Evolutionary conservation across 2,329 filamentous ascomycete species (phyloP).

Genomic region (Colletotrichum cuscutae): DNA sequence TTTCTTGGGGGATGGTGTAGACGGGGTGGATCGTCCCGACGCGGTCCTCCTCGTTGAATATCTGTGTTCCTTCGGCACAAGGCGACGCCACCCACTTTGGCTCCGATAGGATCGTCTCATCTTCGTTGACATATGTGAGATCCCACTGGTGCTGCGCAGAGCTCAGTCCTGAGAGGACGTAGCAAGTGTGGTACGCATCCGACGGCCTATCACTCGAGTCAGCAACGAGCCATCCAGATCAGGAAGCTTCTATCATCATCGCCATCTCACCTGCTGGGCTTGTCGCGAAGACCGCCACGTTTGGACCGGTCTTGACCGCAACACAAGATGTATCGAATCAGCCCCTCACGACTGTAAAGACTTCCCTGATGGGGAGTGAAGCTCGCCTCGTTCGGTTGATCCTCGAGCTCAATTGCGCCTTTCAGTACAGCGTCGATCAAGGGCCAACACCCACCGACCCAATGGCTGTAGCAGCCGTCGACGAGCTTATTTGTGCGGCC

Average conservation of each 20-base stretch:
- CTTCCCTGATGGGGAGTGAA: constrained; percentile 45
- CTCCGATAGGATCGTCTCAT: constrained; percentile 46
- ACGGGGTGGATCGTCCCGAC: constrained; percentile 82
- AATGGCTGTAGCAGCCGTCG: constrained; percentile 98
- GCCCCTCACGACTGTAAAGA: constrained; percentile 83
- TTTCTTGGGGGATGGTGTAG: constrained; percentile 81
- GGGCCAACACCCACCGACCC: constrained; percentile 96
- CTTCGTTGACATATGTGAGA: constrained; percentile 45
- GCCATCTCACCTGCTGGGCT: constrained; percentile 82
- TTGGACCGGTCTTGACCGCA: constrained; percentile 82
- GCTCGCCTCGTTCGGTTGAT: constrained; percentile 44
- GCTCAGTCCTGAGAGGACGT: constrained; percentile 87
- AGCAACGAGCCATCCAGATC: neutral
- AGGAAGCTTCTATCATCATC: neutral
- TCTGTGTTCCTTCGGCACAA: constrained; percentile 62
- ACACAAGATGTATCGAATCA: constrained; percentile 88
- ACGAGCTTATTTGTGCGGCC: constrained; percentile 98
- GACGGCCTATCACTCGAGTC: constrained; percentile 63
- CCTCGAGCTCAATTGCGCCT: constrained; percentile 50
- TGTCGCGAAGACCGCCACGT: constrained; percentile 88
- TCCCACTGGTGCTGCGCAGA: constrained; percentile 78
- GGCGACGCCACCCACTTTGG: constrained; percentile 60
- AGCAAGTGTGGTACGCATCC: constrained; percentile 94
- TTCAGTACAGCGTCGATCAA: constrained; percentile 83
- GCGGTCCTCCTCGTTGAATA: constrained; percentile 77